These are phyloP conservation scores for Naganishia kalamii DNA, from an alignment of 768 basidiomycete species.

Conservation along the genomic window DNA sequence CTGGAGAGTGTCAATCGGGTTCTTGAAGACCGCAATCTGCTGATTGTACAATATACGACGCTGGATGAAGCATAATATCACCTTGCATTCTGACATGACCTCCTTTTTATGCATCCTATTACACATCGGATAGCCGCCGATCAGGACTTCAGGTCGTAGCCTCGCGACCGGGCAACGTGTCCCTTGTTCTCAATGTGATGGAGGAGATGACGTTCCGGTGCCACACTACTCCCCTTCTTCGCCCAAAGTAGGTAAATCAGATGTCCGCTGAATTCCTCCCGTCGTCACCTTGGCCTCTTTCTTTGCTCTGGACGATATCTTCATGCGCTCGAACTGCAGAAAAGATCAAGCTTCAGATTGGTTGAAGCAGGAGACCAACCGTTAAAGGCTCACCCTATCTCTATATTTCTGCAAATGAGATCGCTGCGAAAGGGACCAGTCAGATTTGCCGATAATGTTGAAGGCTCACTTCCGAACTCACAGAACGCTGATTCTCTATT, in stretches of 20 bases:
- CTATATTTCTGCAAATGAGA: conserved; percentile 34
- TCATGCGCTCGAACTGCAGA: conserved; percentile 35
- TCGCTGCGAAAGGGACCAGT: conserved; percentile 17
- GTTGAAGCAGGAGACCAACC: background rate
- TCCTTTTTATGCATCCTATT: no score
- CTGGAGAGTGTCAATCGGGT: background rate
- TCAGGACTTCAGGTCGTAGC: background rate
- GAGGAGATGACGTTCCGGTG: background rate
- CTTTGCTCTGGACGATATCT: conserved; percentile 34
- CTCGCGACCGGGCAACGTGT: background rate
- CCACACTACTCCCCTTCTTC: conserved; percentile 12
- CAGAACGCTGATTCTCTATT: conserved; percentile 38
- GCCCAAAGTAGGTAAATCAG: conserved; percentile 15
- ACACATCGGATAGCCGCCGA: background rate
- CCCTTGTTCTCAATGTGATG: background rate
- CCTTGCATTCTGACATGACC: no score
- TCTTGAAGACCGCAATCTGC: conserved; percentile 16
- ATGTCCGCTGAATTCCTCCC: conserved; percentile 3
- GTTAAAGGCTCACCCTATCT: conserved; percentile 30
- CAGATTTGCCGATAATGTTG: background rate
- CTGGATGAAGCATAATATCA: conserved; percentile 6
- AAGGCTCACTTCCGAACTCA: conserved; percentile 4
- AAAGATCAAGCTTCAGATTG: background rate
- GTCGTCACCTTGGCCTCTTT: conserved; percentile 32
- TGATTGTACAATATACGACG: conserved; percentile 25